Conservation (phyloP, 1,284 basidiomycete genomes). For the Trametes sp. region DNA sequence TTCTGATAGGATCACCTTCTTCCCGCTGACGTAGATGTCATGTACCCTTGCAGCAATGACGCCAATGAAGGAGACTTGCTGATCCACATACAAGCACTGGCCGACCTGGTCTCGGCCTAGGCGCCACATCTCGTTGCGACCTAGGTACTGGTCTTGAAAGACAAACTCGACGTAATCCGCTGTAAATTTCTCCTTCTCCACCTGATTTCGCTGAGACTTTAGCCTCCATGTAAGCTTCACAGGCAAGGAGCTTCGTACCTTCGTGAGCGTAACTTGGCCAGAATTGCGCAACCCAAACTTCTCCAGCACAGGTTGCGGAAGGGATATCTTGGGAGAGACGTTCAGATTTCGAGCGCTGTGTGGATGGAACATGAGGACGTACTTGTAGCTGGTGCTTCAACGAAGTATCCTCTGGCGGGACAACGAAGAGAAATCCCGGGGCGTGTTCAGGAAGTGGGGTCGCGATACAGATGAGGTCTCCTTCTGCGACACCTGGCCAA, state of each 20-base stretch:
- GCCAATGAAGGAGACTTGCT: conserved; percentile 81
- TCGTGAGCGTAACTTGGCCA: conserved; percentile 72
- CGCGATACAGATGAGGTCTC: conserved; percentile 71
- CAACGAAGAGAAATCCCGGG: conserved; percentile 70
- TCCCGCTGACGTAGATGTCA: conserved; percentile 72
- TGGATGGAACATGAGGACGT: not conserved
- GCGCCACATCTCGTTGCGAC: conserved; percentile 94
- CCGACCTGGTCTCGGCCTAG: conserved; percentile 79
- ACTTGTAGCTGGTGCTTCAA: conserved; percentile 74
- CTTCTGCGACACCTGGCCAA: conserved; percentile 79
- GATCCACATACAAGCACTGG: conserved; percentile 75
- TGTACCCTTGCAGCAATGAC: conserved; percentile 83
- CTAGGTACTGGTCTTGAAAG: conserved; percentile 93
- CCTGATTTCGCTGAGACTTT: conserved; percentile 49
- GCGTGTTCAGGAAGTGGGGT: conserved; percentile 50
- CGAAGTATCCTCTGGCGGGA: conserved; percentile 66
- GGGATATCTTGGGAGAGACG: conserved; percentile 61
- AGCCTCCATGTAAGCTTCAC: too few species aligned
- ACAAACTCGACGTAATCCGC: conserved; percentile 89
- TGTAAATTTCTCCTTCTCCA: conserved; percentile 67
- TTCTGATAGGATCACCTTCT: conserved; percentile 53
- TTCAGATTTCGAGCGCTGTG: not conserved
- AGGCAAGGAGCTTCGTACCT: conserved; percentile 49
- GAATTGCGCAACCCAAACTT: conserved; percentile 75
- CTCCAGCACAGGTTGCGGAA: conserved; percentile 74